Evolutionary conservation across 345 rosid genomes (phyloP).

Genomic region (Euphorbia peplus): DNA sequence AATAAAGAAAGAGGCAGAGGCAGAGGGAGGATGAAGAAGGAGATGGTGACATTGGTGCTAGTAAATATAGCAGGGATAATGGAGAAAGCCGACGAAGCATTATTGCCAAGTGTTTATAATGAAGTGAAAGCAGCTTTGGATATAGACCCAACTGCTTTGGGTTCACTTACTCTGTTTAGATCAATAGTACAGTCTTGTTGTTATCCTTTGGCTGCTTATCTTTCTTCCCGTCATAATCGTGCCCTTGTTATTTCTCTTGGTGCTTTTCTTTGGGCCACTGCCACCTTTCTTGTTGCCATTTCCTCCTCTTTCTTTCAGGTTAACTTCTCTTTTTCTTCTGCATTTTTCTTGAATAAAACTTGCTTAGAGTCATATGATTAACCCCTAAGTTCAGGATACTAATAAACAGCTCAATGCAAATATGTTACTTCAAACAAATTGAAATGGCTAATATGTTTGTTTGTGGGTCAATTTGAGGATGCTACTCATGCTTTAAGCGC

Average conservation of each 20-base stretch:
- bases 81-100: conserved; percentile 91
- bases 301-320: conserved; percentile 66
- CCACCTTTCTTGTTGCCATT: conserved; percentile 62
- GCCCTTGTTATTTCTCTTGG: conserved; percentile 70
- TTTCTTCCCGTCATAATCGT: conserved; percentile 49
- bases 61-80: conserved; percentile 83
- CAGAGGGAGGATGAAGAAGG: conserved; percentile 48
- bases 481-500: no score
- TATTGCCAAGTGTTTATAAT: conserved; percentile 84
- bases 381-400: no score
- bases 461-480: no score
- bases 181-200: conserved; percentile 60
- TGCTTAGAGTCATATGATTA: no score
- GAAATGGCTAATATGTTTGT: no score
- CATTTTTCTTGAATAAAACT: neutral
- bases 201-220: conserved; percentile 71
- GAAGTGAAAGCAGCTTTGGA: conserved; percentile 88
- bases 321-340: neutral
- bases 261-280: conserved; percentile 65
- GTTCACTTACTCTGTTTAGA: conserved; percentile 63
- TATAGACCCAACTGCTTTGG: conserved; percentile 78
- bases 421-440: no score
- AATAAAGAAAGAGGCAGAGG: no score
- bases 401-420: no score
- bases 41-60: conserved; percentile 59